These are phyloP conservation scores for Cystobasidium pallidum DNA, from an alignment of 1,284 basidiomycete genomes.

Conservation along the genomic window DNA sequence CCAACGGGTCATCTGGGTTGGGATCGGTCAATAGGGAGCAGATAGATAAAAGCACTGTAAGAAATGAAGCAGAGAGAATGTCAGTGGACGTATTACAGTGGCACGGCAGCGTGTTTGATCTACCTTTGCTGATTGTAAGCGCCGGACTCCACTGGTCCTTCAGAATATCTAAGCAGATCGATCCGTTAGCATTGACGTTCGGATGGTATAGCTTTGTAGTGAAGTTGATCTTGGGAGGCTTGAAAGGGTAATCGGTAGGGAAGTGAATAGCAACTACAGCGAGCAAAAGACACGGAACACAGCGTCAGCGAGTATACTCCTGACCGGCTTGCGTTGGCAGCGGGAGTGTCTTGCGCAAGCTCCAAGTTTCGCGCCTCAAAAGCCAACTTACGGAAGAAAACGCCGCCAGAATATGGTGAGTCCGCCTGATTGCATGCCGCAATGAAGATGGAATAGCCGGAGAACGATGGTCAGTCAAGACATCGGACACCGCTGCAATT, in stretches of 20 bases:
- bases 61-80: not conserved
- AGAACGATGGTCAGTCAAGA: not conserved
- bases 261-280: constrained; percentile 68
- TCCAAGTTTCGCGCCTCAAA: not conserved
- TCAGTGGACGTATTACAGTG: too few species aligned
- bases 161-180: constrained; percentile 80
- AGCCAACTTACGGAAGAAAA: constrained; percentile 72
- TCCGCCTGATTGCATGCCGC: constrained; percentile 67
- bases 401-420: constrained; percentile 92
- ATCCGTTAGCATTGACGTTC: constrained; percentile 97
- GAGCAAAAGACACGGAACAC: not conserved
- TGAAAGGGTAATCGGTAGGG: constrained; percentile 96
- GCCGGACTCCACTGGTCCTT: constrained; percentile 85
- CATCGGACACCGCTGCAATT: not conserved
- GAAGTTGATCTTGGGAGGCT: constrained; percentile 99
- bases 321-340: not conserved
- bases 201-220: constrained; percentile 92
- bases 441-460: not conserved
- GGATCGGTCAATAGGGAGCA: constrained; percentile 97
- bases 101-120: too few species aligned
- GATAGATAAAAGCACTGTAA: constrained; percentile 65
- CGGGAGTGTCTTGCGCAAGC: not conserved
- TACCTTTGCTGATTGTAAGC: constrained; percentile 88
- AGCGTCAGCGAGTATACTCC: not conserved
- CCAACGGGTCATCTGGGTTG: constrained; percentile 86